A percentile compares a stretch with the other conserved stretches of the same genome.
These are phyloP conservation scores for Tardiomyces digboiensis DNA, from an alignment of 1,139 yeast genomes.

Conservation along the genomic window DNA sequence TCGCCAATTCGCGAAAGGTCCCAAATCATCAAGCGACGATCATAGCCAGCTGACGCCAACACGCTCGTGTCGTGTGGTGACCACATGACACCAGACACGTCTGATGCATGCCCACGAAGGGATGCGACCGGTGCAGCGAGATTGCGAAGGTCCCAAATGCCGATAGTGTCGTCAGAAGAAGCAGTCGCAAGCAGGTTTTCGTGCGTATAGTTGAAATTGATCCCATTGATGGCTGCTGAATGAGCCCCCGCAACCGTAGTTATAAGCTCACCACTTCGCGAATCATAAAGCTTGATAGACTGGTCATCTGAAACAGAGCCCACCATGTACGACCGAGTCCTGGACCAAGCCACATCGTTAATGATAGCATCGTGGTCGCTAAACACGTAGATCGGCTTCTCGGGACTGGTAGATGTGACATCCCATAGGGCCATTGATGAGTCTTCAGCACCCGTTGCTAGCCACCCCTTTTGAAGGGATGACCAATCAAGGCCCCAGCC, in stretches of 20 bases:
- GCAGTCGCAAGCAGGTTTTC: constrained; percentile 58
- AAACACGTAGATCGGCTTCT: constrained; percentile 15
- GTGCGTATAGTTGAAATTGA: constrained; percentile 52
- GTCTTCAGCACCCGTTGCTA: constrained; percentile 65
- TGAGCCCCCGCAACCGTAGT: constrained; percentile 24
- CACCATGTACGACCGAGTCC: constrained; percentile 38
- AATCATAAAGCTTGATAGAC: constrained; percentile 59
- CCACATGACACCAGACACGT: constrained; percentile 72
- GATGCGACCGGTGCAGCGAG: constrained; percentile 24
- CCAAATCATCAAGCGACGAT: constrained; percentile 66
- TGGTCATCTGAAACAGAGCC: constrained; percentile 73
- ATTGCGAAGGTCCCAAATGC: constrained; percentile 61
- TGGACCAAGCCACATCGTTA: constrained; percentile 38
- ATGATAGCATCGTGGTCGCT: constrained; percentile 24
- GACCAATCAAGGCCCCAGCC: constrained; percentile 72
- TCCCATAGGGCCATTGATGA: constrained; percentile 66
- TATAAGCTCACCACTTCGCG: constrained; percentile 29
- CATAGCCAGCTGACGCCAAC: constrained; percentile 66
- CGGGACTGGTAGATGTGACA: constrained; percentile 12
- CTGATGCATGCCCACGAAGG: constrained; percentile 43
- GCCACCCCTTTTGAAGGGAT: constrained; percentile 22
- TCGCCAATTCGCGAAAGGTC: constrained; percentile 41
- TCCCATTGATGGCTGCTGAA: constrained; percentile 47
- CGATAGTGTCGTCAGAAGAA: constrained; percentile 48
- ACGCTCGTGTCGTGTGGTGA: constrained; percentile 54